Evolutionary conservation across 2,329 filamentous ascomycete species (phyloP), one percentile per base, ranked within the genome.

Genomic region (Beauveria australis): DNA sequence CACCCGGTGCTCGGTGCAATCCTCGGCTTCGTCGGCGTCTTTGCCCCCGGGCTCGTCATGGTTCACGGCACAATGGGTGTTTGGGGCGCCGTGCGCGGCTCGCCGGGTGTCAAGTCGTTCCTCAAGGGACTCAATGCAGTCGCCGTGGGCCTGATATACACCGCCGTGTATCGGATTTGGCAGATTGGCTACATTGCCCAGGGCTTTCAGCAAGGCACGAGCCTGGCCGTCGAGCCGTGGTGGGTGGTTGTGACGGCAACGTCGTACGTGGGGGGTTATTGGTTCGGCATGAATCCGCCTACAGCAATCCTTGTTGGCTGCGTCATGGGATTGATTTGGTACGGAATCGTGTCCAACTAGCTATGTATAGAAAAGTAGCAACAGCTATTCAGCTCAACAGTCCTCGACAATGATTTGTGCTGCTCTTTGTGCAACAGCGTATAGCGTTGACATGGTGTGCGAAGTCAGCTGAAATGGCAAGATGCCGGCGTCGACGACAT

Each of bases 81-180:
- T 5, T 87, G 84, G 85, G 70, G 74, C 2, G 74, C 76, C 0
- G 61, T 86, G 19, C 72, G 83, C 1, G 72, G 69, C 5, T 70
- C 71, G 52, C 73, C 74, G 4, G 76, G 75, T 68, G 79, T 86
- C 1, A 78, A 75, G 53, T 77, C 78, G 16, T 69, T 76, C 0
- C 65, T 87, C 10, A 68, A 83, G 16, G 84, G 85, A 0, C 70
- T 86, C 5, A 87, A 87, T 67, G 82, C 84, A 0, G 76, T 76
- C 0, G 85, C 85, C 0, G 81, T 87, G 0, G 84, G 84, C 0
- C 65, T 87, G 41, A 81, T 87, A 0, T 88, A 84, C 58, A 86
- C 84, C 0, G 85, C 84, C 0, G 83, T 88, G 1, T 87, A 87
- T 63, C 74, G 83, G 2, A 70, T 87, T 8, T 86, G 82, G 81